These are phyloP conservation scores for Hypericum perforatum DNA, from an alignment of 345 rosid genomes.

Conservation along the genomic window DNA sequence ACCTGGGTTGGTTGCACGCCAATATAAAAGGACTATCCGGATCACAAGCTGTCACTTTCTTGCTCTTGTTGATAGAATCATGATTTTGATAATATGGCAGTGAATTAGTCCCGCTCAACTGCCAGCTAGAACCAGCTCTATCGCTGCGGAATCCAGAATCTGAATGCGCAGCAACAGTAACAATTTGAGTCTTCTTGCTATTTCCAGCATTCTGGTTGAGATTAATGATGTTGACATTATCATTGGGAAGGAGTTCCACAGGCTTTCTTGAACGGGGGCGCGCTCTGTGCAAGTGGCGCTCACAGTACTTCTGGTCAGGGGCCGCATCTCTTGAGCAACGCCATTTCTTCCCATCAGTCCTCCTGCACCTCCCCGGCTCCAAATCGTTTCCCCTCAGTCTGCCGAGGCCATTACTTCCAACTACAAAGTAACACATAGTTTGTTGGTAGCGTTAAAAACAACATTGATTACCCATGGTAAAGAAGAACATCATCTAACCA, in stretches of 20 bases:
- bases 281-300: constrained; percentile 74
- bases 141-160: constrained; percentile 4
- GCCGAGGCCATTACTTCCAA: too few relatives aligned
- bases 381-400: constrained; percentile 18
- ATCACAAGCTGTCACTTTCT: constrained; percentile 14
- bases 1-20: constrained; percentile 26
- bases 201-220: not conserved
- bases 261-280: constrained; percentile 99
- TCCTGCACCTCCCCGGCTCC: constrained; percentile 75
- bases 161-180: constrained; percentile 5
- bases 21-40: constrained; percentile 5
- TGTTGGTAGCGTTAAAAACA: too few relatives aligned
- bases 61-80: constrained; percentile 10
- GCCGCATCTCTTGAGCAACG: constrained; percentile 76
- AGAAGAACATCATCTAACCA: too few relatives aligned
- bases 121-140: constrained; percentile 9
- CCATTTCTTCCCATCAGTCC: constrained; percentile 92
- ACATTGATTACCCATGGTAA: too few relatives aligned
- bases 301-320: constrained; percentile 70
- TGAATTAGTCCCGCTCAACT: constrained; percentile 3
- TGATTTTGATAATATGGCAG: constrained; percentile 11
- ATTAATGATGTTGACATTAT: not conserved
- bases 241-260: constrained; percentile 52
- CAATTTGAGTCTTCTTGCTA: constrained; percentile 24
- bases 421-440: too few relatives aligned